Percentiles rank a stretch among this genome's conserved stretches.
These are phyloP conservation scores for Thecaphora thlaspeos DNA, from an alignment of 1,284 basidiomycete species.

Conservation along the genomic window DNA sequence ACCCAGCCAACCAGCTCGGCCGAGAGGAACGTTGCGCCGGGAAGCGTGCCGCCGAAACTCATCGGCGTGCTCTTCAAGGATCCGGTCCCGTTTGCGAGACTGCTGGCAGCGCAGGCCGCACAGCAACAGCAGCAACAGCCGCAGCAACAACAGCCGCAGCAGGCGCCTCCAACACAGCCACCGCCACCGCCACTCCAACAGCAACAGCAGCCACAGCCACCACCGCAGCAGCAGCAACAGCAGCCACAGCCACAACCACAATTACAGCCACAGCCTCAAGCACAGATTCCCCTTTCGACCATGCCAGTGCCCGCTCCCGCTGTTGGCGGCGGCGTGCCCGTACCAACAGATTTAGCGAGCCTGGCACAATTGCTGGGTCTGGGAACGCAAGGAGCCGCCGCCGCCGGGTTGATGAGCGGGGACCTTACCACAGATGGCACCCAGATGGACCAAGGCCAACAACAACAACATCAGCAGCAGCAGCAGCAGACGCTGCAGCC, in stretches of 20 bases:
- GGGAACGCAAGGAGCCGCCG: not conserved
- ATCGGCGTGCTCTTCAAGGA: constrained; percentile 42
- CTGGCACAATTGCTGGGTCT: not conserved
- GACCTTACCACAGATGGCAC: too few relatives aligned
- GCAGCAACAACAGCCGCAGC: constrained; percentile 3
- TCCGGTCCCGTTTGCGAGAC: constrained; percentile 32
- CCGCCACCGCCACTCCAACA: not conserved
- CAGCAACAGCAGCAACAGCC: constrained; percentile 2
- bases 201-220: constrained; percentile 3
- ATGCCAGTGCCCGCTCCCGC: not conserved
- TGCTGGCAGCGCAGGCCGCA: constrained; percentile 15
- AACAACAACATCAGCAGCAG: constrained; percentile 7
- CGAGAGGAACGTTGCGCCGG: constrained; percentile 9
- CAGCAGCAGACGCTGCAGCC: not conserved
- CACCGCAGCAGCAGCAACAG: not conserved
- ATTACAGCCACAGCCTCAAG: not conserved
- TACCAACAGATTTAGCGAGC: not conserved
- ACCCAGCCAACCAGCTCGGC: constrained; percentile 29
- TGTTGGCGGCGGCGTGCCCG: not conserved
- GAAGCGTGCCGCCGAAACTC: constrained; percentile 14
- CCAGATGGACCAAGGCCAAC: not conserved
- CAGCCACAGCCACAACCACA: not conserved
- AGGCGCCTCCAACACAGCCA: not conserved
- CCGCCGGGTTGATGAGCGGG: too few relatives aligned
- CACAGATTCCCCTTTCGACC: not conserved